A percentile compares a stretch with the other conserved stretches of the same genome.
phyloP scores from a whole-genome alignment of 2,329 filamentous ascomycete genomes.

The Metarhizium rileyi region DNA sequence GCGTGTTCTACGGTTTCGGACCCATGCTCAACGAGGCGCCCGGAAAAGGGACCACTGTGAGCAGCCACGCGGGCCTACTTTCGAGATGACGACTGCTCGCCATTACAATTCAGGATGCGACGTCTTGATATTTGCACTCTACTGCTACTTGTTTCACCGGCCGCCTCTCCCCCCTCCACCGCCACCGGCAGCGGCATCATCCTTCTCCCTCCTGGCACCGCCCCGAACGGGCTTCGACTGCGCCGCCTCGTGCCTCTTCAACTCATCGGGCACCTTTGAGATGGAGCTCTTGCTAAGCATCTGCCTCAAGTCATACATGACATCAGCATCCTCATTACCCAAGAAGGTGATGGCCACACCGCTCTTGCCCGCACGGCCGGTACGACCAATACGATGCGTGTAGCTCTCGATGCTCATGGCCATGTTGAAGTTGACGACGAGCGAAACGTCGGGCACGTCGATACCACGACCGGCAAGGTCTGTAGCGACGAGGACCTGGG shows the following conservation, averaged over 20 bases:
- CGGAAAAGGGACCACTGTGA: neutral
- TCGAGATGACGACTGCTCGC: neutral
- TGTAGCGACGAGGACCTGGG: constrained; percentile 87
- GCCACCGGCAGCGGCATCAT: constrained; percentile 12
- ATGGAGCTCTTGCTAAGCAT: constrained; percentile 89
- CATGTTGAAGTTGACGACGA: constrained; percentile 99
- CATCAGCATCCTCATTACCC: constrained; percentile 79
- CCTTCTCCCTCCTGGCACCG: constrained; percentile 22
- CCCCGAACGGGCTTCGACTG: constrained; percentile 61
- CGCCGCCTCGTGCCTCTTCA: constrained; percentile 82
- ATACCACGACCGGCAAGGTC: constrained; percentile 96
- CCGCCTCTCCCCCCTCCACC: constrained; percentile 9
- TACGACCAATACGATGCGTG: constrained; percentile 93
- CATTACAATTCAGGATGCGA: neutral
- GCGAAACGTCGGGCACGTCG: constrained; percentile 84
- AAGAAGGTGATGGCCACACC: constrained; percentile 95
- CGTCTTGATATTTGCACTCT: neutral
- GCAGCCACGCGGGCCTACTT: neutral
- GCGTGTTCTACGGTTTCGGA: neutral
- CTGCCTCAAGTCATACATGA: constrained; percentile 89
- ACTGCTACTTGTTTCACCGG: neutral
- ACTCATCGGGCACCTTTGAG: constrained; percentile 81
- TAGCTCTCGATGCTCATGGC: constrained; percentile 85
- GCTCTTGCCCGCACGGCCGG: constrained; percentile 92
- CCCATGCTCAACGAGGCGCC: neutral